A percentile compares a stretch with the other conserved stretches of the same genome.
Evolutionary conservation across 108 stramenopile genomes (phyloP).

Genomic region (Pseudonitzschia pungens): DNA sequence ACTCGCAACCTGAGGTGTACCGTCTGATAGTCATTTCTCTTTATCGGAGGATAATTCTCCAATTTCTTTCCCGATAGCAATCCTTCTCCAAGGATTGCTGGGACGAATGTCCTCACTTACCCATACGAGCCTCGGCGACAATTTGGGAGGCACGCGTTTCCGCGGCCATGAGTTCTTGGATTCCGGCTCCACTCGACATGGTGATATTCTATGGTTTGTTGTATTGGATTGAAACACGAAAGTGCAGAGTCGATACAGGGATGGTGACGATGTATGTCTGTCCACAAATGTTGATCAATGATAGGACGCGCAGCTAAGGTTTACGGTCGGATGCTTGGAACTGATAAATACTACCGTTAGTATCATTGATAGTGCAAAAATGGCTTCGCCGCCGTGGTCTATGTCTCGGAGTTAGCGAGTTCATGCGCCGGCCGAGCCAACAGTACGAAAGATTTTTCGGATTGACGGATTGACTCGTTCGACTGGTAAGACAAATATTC

Average conservation of each 20-base stretch:
- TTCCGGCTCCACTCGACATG: slow-evolving; percentile 75
- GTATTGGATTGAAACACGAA: background rate
- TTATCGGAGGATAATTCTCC: no score
- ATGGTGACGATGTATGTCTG: no score
- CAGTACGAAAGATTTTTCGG: background rate
- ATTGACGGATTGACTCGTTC: background rate
- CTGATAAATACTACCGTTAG: background rate
- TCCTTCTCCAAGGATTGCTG: background rate
- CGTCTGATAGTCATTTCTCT: no score
- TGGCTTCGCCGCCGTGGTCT: background rate
- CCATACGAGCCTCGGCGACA: slow-evolving; percentile 93
- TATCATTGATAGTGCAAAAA: background rate
- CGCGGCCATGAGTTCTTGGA: slow-evolving; percentile 93
- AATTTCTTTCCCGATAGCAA: no score
- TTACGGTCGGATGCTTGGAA: no score
- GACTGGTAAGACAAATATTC: background rate
- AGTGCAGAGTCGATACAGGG: background rate
- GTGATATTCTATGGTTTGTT: background rate
- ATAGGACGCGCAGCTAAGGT: no score
- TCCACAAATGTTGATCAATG: no score
- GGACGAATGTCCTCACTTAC: slow-evolving; percentile 47
- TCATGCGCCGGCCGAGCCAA: background rate
- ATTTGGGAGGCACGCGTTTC: slow-evolving; percentile 94
- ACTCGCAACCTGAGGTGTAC: no score
- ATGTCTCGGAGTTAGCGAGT: background rate